phyloP scores from a whole-genome alignment of 768 basidiomycete genomes.

The Auricularia sp. region DNA sequence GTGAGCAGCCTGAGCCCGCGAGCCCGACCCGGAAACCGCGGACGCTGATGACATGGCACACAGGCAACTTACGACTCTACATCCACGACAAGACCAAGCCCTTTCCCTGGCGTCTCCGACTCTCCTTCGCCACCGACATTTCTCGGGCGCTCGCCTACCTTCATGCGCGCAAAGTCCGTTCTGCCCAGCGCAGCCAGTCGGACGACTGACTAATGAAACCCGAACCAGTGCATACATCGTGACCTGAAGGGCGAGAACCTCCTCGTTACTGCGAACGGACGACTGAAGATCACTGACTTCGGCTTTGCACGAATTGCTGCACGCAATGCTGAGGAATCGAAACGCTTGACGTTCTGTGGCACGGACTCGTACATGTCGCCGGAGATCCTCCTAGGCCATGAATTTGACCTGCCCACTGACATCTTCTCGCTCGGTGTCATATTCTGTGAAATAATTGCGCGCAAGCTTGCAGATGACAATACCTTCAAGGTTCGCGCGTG shows the following conservation, averaged over 20 bases:
- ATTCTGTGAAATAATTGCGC: conserved; percentile 81
- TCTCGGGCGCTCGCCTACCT: conserved; percentile 93
- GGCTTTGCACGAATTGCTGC: conserved; percentile 94
- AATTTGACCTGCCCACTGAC: conserved; percentile 91
- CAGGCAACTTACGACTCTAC: conserved; percentile 74
- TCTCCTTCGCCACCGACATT: conserved; percentile 93
- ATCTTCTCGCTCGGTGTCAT: conserved; percentile 90
- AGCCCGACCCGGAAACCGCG: neutral
- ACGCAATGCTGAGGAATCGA: conserved; percentile 79
- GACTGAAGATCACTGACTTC: conserved; percentile 97
- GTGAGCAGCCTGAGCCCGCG: conserved; percentile 19
- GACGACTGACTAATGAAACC: neutral
- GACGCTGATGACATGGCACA: conserved; percentile 5
- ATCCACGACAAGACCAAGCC: conserved; percentile 76
- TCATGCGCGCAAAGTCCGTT: conserved; percentile 65
- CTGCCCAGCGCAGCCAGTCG: no score
- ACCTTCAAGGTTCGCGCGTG: conserved; percentile 21
- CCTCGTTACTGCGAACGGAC: conserved; percentile 86
- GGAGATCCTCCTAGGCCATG: conserved; percentile 82
- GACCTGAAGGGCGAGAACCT: conserved; percentile 98
- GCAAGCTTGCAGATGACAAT: conserved; percentile 75
- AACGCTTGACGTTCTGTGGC: conserved; percentile 78
- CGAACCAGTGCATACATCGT: conserved; percentile 32
- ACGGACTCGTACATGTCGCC: conserved; percentile 96
- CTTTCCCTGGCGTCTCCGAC: conserved; percentile 86